A percentile compares a stretch with the other conserved stretches of the same genome.
These are phyloP conservation scores for Pigoraptor vietnamica DNA, from an alignment of 78 protist species.

Conservation along the genomic window DNA sequence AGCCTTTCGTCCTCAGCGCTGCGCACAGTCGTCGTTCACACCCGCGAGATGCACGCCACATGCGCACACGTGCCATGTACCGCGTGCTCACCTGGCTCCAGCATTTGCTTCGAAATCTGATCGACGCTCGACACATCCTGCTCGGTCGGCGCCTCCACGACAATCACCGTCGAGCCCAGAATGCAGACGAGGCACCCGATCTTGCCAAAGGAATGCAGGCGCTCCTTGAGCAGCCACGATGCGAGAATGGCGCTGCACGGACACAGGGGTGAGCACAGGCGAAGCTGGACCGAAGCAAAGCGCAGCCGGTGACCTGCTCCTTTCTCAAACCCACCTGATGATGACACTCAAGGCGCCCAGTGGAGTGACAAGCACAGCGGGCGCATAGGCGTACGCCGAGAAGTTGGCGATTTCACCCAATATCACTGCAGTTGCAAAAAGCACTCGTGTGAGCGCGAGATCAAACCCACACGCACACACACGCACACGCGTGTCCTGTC, in stretches of 20 bases:
- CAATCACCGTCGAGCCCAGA: background rate
- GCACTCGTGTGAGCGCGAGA: background rate
- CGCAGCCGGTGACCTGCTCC: no score
- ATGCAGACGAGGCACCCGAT: background rate
- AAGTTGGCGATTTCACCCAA: constrained; percentile 18
- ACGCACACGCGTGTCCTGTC: background rate
- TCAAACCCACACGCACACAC: background rate
- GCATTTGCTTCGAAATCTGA: background rate
- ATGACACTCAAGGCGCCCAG: constrained; percentile 12
- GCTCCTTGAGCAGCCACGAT: background rate
- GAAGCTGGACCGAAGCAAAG: no score
- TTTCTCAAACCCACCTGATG: background rate
- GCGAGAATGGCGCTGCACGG: background rate
- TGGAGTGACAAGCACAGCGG: constrained; percentile 25
- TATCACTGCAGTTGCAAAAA: background rate
- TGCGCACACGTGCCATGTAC: no score
- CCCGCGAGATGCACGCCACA: no score
- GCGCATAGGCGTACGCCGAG: constrained; percentile 16
- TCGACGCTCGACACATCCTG: background rate
- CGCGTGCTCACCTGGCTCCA: background rate
- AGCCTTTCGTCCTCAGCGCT: background rate
- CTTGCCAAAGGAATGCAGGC: background rate
- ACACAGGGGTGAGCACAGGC: no score
- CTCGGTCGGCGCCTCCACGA: background rate
- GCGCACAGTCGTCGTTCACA: background rate